phyloP scores from a whole-genome alignment of 805 yeast species.

The Zygotorulaspora sp. region DNA sequence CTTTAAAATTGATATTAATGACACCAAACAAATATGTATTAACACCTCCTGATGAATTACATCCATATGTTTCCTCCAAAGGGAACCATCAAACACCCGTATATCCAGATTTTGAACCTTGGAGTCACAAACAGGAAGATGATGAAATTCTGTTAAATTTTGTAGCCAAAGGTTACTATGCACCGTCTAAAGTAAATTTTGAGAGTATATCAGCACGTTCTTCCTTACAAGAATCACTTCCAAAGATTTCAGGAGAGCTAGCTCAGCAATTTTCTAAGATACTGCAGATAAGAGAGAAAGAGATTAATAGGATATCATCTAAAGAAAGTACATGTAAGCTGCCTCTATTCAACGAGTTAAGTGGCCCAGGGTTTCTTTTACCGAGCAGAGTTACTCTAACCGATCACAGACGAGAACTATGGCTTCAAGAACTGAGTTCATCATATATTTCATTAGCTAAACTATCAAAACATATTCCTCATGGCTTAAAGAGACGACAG shows the following conservation, averaged over 20 bases:
- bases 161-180: constrained; percentile 34
- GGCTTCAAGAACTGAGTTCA: constrained; percentile 79
- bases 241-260: constrained; percentile 29
- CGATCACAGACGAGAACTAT: constrained; percentile 75
- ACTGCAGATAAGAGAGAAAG: constrained; percentile 30
- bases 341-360: constrained; percentile 18
- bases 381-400: constrained; percentile 73
- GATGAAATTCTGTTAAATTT: constrained; percentile 31
- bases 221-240: constrained; percentile 32
- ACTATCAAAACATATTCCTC: constrained; percentile 79
- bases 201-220: constrained; percentile 38
- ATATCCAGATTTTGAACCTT: constrained; percentile 36
- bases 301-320: constrained; percentile 30
- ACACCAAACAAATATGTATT: constrained; percentile 29
- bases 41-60: constrained; percentile 34
- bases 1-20: constrained; percentile 11
- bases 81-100: constrained; percentile 11
- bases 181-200: constrained; percentile 33
- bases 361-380: constrained; percentile 32
- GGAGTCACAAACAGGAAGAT: constrained; percentile 32
- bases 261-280: constrained; percentile 30
- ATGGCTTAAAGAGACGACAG: constrained; percentile 73
- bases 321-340: constrained; percentile 6
- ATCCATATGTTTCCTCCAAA: constrained; percentile 25
- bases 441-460: constrained; percentile 59